Conservation (phyloP, 1,139 yeast genomes). For the Debaryomycetaceae sp. region DNA sequence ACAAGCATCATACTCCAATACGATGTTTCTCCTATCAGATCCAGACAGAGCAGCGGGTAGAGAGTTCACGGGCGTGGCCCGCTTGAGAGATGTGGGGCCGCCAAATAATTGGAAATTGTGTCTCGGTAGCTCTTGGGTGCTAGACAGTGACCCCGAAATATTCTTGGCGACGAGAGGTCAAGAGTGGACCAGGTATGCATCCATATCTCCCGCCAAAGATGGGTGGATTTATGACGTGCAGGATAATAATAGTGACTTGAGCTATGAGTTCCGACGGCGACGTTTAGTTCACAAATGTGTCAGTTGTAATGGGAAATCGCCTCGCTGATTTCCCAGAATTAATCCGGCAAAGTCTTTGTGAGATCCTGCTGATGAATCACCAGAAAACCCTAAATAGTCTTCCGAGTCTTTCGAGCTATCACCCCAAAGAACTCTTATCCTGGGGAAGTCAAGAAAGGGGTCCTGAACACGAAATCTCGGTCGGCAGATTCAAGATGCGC, state of each 20-base stretch:
- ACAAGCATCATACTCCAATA: slow-evolving; percentile 21
- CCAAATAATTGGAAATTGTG: slow-evolving; percentile 73
- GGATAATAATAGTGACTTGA: slow-evolving; percentile 8
- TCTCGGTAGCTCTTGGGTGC: slow-evolving; percentile 51
- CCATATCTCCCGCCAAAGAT: too few relatives aligned
- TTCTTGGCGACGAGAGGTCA: slow-evolving; percentile 33
- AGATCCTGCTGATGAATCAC: too few relatives aligned
- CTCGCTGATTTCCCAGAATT: too few relatives aligned
- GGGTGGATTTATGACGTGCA: slow-evolving; percentile 34
- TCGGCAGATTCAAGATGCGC: too few relatives aligned
- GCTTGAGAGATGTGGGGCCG: slow-evolving; percentile 46
- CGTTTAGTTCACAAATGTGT: slow-evolving; percentile 18
- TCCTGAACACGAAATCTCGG: too few relatives aligned
- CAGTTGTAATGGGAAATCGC: too few relatives aligned
- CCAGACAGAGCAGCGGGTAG: slow-evolving; percentile 43
- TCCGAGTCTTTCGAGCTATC: too few relatives aligned
- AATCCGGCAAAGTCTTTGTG: too few relatives aligned
- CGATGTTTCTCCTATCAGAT: slow-evolving; percentile 43
- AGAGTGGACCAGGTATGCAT: too few relatives aligned
- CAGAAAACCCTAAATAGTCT: too few relatives aligned
- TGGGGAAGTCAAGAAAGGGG: too few relatives aligned
- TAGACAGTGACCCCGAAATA: slow-evolving; percentile 53
- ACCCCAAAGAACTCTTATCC: too few relatives aligned
- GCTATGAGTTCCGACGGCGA: slow-evolving; percentile 41
- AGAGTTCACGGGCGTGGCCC: slow-evolving; percentile 53